Base-by-base conservation (phyloP, 352 stramenopile genomes). In the Pythium insidiosum region DNA sequence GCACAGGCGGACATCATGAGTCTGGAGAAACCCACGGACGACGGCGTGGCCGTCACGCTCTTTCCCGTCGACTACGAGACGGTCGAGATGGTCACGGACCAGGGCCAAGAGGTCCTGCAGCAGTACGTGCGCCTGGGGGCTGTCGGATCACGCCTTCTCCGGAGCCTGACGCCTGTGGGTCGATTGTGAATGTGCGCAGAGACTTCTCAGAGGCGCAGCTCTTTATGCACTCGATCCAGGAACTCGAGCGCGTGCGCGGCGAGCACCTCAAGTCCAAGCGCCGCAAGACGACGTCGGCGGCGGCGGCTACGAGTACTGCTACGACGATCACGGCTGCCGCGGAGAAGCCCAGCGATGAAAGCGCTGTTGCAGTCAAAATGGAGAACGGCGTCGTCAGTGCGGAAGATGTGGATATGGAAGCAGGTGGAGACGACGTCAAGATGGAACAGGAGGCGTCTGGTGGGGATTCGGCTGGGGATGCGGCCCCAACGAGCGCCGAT, bases 141-240 rank as follows among this genome's bases (percentile, higher is more conserved):
- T 44, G 20, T 7, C 15, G 9, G 13, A 12, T 13, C 15, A 12
- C 28, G 24, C 10, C 11, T 16, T 31, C 16, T 29, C 20, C 12
- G 30, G 38, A 25, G 10, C 12, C 22, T 52, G 42, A 45, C 34
- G 19, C 29, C 30, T n/a, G 36, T 30, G 38, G 21, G 24, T 10
- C n/a, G n/a, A n/a, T n/a, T n/a, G n/a, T n/a, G n/a, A n/a, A n/a
- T n/a, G n/a, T n/a, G 38, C 37, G 16, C 37, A 94, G 82, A 53
- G 79, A 94, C 31, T 88, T 92, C 38, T 81, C 75, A 16, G 77
- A 91, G 26, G 74, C 73, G 39, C 79, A 94, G 55, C 35, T 89
- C 33, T 94, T 89, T 49, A 44, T 83, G 50, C 78, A 92, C 58
- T 75, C 79, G 53, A 89, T 92, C 49, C 68, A 87, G 35, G 75